Evolutionary conservation across 176 grass and related monocot genomes (phyloP), one percentile per base, ranked within the genome.

Genomic region (Cenchrus purpureus): DNA sequence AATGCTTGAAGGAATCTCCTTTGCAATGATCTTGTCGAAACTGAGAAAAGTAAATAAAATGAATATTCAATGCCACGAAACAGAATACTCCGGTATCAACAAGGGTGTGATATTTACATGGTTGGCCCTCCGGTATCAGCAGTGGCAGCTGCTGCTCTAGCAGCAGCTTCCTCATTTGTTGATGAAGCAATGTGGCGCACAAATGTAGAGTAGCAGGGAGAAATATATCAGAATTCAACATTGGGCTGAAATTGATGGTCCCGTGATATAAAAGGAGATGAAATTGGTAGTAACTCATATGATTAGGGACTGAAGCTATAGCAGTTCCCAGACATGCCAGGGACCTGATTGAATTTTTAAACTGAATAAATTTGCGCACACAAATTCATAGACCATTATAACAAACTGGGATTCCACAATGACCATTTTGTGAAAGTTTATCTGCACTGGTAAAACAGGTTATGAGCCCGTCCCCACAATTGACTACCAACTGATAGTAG

Each of bases 1-100:
- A 60, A 98, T 78, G 53, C 69, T 86, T 52, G 91, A 91, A 77
- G 93, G 89, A 76, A 95, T 98, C 81, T 95, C 93, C 87, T 90
- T 98, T 60, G 95, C 79, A 71, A 98, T 98, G 46, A 98, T 98
- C 89, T 98, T 95, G 89, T 98, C 95, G 81, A 93, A 98, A 92
- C 89, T 98, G 77, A 63, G 31, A 78, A 12, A 89, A 75, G 8
- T 52, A 68, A 89, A 68, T 14, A 80, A 11, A 11, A 29, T 25
- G 48, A 82, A 66, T 31, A 57, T 80, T 81, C 68, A 79, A 45
- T 53, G 59, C 3, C 8, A 43, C 44, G 32, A 11, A 76, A 7
- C 73, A 58, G 34, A 25, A 25, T 63, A 54, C 6, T 53, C 65
- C n/a, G 11, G 68, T 48, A 53, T 8, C 70, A 59, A 31, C 13